Conservation (phyloP, 345 rosid genomes). For the Bretschneidera sinensis region DNA sequence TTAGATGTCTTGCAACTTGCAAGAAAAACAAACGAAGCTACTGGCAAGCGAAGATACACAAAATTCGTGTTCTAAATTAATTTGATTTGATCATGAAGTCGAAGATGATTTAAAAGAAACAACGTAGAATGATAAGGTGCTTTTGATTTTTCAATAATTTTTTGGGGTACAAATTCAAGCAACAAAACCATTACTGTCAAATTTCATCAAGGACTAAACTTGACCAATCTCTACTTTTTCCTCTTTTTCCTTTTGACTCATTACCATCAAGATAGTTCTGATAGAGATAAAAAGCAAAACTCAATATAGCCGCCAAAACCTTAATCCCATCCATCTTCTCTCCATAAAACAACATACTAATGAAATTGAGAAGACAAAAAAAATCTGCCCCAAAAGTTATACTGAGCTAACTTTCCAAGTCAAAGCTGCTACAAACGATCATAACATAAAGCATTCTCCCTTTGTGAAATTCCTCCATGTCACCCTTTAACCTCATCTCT, state of each 20-base stretch:
- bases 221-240: too few species aligned
- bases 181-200: too few species aligned
- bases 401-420: constrained; percentile 33
- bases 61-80: too few species aligned
- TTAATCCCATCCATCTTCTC: constrained; percentile 25
- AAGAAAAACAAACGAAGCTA: too few species aligned
- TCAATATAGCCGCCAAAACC: constrained; percentile 28
- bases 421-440: constrained; percentile 29
- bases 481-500: constrained; percentile 20
- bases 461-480: constrained; percentile 25
- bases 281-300: constrained; percentile 35
- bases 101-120: too few species aligned
- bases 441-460: constrained; percentile 26
- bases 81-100: too few species aligned
- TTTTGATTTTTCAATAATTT: too few species aligned
- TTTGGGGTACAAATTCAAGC: too few species aligned
- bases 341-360: constrained; percentile 25
- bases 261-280: constrained; percentile 33
- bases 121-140: too few species aligned
- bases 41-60: too few species aligned
- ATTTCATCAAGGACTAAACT: too few species aligned
- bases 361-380: constrained; percentile 33
- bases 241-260: neutral
- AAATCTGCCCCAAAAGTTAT: constrained; percentile 26
- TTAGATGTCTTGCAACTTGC: too few species aligned